These are phyloP conservation scores for Pichia pseudocactophila DNA, from an alignment of 805 yeast species.

Conservation along the genomic window DNA sequence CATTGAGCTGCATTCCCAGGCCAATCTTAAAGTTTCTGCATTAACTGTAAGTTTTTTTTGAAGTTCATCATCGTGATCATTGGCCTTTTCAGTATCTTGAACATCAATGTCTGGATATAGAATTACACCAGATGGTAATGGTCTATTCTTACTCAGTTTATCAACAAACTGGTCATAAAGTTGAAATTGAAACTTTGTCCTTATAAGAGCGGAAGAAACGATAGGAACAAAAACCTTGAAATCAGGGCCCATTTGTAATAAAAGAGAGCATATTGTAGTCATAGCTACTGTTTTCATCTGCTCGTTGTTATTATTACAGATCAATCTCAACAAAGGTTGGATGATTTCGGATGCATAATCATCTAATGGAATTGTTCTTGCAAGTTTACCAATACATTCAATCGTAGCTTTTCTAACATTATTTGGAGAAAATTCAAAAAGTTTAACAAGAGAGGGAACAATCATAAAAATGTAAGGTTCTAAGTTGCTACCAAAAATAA, in stretches of 20 bases:
- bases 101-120: constrained; percentile 49
- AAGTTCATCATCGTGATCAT: constrained; percentile 56
- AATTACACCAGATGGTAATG: constrained; percentile 68
- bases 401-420: constrained; percentile 65
- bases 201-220: constrained; percentile 56
- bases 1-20: constrained; percentile 89
- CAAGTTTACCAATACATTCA: constrained; percentile 71
- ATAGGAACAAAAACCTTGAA: constrained; percentile 81
- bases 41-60: constrained; percentile 67
- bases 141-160: constrained; percentile 73
- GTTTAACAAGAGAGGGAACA: constrained; percentile 73
- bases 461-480: constrained; percentile 85
- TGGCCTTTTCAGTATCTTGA: constrained; percentile 31
- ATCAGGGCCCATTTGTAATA: constrained; percentile 76
- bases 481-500: constrained; percentile 76
- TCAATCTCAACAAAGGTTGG: constrained; percentile 72
- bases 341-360: constrained; percentile 89
- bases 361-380: constrained; percentile 60
- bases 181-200: constrained; percentile 57
- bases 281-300: constrained; percentile 59
- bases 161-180: constrained; percentile 75
- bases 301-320: constrained; percentile 32
- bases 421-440: constrained; percentile 66
- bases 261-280: constrained; percentile 70
- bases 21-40: constrained; percentile 56